A percentile compares a stretch with the other conserved stretches of the same genome.
phyloP scores from a whole-genome alignment of 257 asterid genomes.

The Rhazya stricta region DNA sequence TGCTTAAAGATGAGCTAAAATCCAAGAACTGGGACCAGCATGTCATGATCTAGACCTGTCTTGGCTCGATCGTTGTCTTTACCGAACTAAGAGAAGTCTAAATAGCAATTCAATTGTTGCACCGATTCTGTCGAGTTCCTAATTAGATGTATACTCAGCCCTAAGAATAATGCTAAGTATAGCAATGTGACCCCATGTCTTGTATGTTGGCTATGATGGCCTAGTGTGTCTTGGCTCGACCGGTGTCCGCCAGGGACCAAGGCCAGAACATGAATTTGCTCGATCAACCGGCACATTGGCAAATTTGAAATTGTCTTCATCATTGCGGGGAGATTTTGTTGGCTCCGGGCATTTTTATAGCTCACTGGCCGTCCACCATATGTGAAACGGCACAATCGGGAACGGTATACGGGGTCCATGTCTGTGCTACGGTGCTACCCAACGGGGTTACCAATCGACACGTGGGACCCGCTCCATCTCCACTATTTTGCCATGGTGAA shows the following conservation, averaged over 20 bases:
- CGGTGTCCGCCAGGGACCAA: conserved; percentile 30
- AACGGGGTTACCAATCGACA: conserved; percentile 58
- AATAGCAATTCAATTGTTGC: too few relatives aligned
- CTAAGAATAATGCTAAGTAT: background rate
- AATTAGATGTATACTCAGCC: too few relatives aligned
- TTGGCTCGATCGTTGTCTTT: background rate
- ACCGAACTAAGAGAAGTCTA: background rate
- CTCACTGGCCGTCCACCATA: conserved; percentile 14
- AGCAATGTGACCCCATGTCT: conserved; percentile 11
- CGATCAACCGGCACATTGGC: conserved; percentile 29
- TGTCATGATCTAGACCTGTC: background rate
- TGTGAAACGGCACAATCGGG: conserved; percentile 25
- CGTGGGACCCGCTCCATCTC: conserved; percentile 33
- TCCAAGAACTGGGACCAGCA: background rate
- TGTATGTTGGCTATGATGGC: background rate
- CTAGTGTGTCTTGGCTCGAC: conserved; percentile 32
- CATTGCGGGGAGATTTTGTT: conserved; percentile 14
- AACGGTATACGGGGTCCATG: conserved; percentile 27
- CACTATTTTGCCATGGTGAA: conserved; percentile 21
- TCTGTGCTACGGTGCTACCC: conserved; percentile 34
- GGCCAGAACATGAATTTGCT: conserved; percentile 31
- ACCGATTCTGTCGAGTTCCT: too few relatives aligned
- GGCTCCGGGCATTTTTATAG: background rate
- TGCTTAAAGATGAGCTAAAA: background rate
- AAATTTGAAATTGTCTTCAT: conserved; percentile 5